Evolutionary conservation across 2,329 filamentous ascomycete species (phyloP).

Genomic region (Aspergillus tamarii): DNA sequence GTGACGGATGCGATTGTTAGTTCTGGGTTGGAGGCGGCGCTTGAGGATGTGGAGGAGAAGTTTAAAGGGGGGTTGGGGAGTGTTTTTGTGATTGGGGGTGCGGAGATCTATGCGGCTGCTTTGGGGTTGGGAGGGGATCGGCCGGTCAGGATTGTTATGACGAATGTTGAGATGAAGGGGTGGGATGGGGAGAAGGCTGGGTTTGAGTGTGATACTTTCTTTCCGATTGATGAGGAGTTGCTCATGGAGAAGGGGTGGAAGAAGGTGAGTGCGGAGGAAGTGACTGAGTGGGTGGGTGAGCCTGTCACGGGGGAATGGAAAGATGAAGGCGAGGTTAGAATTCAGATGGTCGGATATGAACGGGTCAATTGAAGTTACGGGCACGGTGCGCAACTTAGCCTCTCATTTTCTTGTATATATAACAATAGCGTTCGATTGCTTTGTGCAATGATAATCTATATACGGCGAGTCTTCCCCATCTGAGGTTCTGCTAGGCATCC

Average conservation of each 20-base stretch:
- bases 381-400: not conserved
- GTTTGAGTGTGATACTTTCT: constrained; percentile 55
- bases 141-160: constrained; percentile 44
- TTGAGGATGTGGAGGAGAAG: constrained; percentile 44
- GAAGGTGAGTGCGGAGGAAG: constrained; percentile 36
- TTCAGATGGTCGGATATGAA: constrained; percentile 53
- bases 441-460: constrained; percentile 1
- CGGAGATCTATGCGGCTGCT: constrained; percentile 77
- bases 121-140: constrained; percentile 45
- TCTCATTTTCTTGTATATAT: not conserved
- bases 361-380: constrained; percentile 21
- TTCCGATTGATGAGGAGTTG: constrained; percentile 44
- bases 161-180: constrained; percentile 37
- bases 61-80: constrained; percentile 50
- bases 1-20: constrained; percentile 54
- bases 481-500: not conserved
- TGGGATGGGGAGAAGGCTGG: constrained; percentile 20
- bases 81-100: constrained; percentile 88
- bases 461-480: not conserved
- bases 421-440: not conserved
- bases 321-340: constrained; percentile 53
- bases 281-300: constrained; percentile 48
- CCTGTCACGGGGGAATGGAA: constrained; percentile 46
- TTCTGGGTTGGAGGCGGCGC: constrained; percentile 61
- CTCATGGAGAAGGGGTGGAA: constrained; percentile 35